Conservation (phyloP, 1,284 basidiomycete genomes). For the Leccinum pseudoinsigne region DNA sequence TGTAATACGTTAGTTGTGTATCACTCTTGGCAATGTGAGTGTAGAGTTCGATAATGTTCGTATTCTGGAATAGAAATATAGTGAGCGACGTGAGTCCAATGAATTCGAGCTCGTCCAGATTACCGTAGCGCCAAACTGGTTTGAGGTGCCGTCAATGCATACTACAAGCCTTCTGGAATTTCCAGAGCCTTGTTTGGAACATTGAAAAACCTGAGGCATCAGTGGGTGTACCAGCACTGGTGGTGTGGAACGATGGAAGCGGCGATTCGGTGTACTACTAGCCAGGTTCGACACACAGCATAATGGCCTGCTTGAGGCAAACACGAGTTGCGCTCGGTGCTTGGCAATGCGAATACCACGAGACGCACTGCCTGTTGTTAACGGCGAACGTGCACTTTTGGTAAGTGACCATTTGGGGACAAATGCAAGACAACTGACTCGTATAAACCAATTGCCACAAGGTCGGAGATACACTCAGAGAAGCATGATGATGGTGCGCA, state of each 20-base stretch:
- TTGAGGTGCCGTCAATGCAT: conserved; percentile 41
- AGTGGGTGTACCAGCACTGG: conserved; percentile 7
- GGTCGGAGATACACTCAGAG: too few species aligned
- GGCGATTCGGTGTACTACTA: not conserved
- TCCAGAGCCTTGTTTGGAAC: not conserved
- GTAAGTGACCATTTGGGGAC: not conserved
- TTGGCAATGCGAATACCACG: conserved; percentile 3
- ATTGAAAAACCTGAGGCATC: conserved; percentile 12
- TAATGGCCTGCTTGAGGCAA: not conserved
- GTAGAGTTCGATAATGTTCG: conserved; percentile 39
- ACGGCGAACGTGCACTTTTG: not conserved
- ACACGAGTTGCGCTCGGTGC: conserved; percentile 11
- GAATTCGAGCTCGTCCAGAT: not conserved
- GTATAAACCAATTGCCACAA: too few species aligned
- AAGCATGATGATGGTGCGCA: too few species aligned
- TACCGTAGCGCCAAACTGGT: conserved; percentile 36
- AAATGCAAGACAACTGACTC: too few species aligned
- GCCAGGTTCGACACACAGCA: not conserved
- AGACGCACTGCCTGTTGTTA: not conserved
- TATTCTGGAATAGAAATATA: conserved; percentile 27
- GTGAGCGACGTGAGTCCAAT: not conserved
- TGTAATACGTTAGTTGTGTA: conserved; percentile 36
- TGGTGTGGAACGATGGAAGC: not conserved
- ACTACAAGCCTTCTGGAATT: conserved; percentile 34
- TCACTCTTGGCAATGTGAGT: conserved; percentile 32